Evolutionary conservation across 2,329 filamentous ascomycete species (phyloP), one percentile per base, ranked within the genome.

Genomic region (Calonectria pseudoturangicola): DNA sequence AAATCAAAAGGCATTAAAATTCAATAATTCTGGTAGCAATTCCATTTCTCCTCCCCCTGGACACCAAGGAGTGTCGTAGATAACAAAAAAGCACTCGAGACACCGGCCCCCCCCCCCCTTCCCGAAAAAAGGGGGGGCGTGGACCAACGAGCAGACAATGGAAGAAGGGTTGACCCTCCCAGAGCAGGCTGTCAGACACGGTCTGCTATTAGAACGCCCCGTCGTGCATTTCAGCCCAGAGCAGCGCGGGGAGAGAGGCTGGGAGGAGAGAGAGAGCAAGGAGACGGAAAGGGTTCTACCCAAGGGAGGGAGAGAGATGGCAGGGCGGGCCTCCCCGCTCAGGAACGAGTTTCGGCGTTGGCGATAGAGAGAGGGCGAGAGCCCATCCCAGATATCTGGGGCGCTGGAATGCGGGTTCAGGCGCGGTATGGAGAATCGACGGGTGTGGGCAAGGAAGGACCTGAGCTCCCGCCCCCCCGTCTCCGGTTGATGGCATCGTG

Each of bases 391-490:
- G 7, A 66, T 66, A 66, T 30, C 48, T 56, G 63, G 63, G 48
- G 33, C 47, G 21, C 25, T 66, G 63, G 63, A 54, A 66, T 66
- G 63, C 63, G 63, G 63, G 30, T 51, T 65, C n/a, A 18, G 62
- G 62, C 43, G 45, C 6, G 62, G 27, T 39, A 65, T 65, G 41
- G 60, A 45, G 60, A 39, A 65, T 15, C 21, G 43, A 45, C 41
- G 62, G 43, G 43, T 41, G 28, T 65, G 47, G 41, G 16, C 56
- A 36, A n/a, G 25, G 5, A 33, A 33, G 25, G 27, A 18, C n/a
- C 58, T 28, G 18, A 13, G 5, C 30, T 21, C 21, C 21, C 21
- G 21, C 21, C 21, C 21, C 21, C 30, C 18, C 25, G 16, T 63
- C 41, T 63, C 27, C 21, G 25, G 45, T 47, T n/a, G 41, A 63